Evolutionary conservation across 305 asterid genomes (phyloP).

Genomic region (Lippia alba): DNA sequence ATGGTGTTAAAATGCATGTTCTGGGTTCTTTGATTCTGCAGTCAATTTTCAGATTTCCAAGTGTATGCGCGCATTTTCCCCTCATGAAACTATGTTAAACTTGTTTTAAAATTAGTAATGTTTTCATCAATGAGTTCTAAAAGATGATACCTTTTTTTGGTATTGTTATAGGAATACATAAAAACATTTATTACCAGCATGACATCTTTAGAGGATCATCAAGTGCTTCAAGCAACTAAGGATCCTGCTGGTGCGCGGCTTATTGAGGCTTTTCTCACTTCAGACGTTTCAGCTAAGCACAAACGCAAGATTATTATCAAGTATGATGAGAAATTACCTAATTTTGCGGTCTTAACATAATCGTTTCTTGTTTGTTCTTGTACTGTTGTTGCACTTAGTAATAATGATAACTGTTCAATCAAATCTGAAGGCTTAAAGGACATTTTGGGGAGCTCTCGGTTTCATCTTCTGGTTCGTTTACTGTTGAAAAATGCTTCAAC

Average conservation of each 20-base stretch:
- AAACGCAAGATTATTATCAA: constrained; percentile 73
- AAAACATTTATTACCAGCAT: constrained; percentile 72
- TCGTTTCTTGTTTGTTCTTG: background rate
- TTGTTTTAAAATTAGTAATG: background rate
- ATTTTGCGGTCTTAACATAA: constrained; percentile 6
- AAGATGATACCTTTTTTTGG: constrained; percentile 32
- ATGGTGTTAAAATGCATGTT: constrained; percentile 72
- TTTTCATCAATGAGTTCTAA: constrained; percentile 15
- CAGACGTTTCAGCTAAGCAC: constrained; percentile 73
- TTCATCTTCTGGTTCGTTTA: constrained; percentile 80
- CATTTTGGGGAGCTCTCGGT: constrained; percentile 92
- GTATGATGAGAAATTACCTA: constrained; percentile 54
- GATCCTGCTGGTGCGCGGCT: constrained; percentile 90
- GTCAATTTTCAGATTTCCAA: constrained; percentile 72
- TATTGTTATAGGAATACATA: constrained; percentile 62
- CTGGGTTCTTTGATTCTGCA: constrained; percentile 91
- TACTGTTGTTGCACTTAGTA: constrained; percentile 10
- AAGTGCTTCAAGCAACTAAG: constrained; percentile 70
- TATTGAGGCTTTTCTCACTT: constrained; percentile 85
- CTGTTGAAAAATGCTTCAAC: constrained; percentile 87
- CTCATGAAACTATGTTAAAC: constrained; percentile 6
- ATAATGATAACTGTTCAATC: constrained; percentile 34
- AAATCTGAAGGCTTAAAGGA: constrained; percentile 70
- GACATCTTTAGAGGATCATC: constrained; percentile 69
- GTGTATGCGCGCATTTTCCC: constrained; percentile 66